Evolutionary conservation across 139 green algal species (phyloP), one percentile per base, ranked within the genome.

Genomic region (Coccomyxa sp.): DNA sequence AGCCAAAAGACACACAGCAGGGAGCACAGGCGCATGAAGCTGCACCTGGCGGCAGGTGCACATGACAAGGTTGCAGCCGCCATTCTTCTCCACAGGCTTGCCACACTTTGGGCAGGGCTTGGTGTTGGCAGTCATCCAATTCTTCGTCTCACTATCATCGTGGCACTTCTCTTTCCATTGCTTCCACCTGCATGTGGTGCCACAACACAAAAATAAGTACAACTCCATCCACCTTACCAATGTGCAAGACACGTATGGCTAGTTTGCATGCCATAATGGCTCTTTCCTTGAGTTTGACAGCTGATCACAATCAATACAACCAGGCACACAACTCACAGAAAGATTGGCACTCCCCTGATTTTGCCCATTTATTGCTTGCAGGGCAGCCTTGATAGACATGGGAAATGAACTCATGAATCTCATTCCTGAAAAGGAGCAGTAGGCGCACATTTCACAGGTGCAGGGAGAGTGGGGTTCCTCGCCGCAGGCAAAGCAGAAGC

Each of bases 31-130:
- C 10, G 66, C 10, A 27, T 77, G 21, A n/a, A 77, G 71, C 9
- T 77, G 25, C 91, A 96, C 91, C 91, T 97, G 92, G 13, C 92
- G 92, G 82, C 95, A 98, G 13, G 88, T 94, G 92, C 95, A 98
- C 32, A 93, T 84, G 67, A 98, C 93, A 30, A 97, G 89, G 87
- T 98, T 98, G 93, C 95, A 98, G 60, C 95, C 95, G 18, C 93
- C 93, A 80, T 96, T 97, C 91, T 98, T 98, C 89, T 98, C 95
- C 31, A 98, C 93, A 12, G 90, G 91, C 80, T 97, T 97, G 74
- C 74, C 63, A 84, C 95, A 98, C 88, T 97, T 98, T 45, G 95
- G 95, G 88, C 95, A 98, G 3, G 94, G 90, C 89, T 98, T 98
- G 77, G 94, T 97, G 91, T 96, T 93, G 80, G 92, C 91, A 59